These are phyloP conservation scores for Clathrospora elynae DNA, from an alignment of 2,329 filamentous ascomycete genomes.

Conservation along the genomic window DNA sequence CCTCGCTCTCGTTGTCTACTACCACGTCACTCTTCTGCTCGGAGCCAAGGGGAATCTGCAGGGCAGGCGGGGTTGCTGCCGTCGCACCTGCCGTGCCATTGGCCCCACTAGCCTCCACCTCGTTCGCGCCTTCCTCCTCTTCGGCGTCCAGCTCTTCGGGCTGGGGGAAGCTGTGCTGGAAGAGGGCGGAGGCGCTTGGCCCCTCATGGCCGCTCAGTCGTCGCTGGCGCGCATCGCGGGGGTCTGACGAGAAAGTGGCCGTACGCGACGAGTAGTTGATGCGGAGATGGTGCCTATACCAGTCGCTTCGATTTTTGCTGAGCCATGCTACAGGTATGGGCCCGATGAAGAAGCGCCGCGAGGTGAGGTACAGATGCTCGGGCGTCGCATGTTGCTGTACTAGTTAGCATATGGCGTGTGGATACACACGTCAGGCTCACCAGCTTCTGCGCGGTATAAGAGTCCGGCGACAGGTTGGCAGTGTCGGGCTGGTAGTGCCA, in stretches of 20 bases:
- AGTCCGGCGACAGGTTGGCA: conserved; percentile 52
- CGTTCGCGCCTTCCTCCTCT: conserved; percentile 26
- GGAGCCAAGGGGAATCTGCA: conserved; percentile 39
- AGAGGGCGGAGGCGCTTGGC: conserved; percentile 47
- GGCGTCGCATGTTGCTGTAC: conserved; percentile 64
- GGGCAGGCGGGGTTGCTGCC: conserved; percentile 32
- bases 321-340: conserved; percentile 68
- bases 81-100: conserved; percentile 25
- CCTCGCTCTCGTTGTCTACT: conserved; percentile 23
- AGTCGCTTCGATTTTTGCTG: conserved; percentile 65
- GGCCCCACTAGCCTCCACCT: conserved; percentile 13
- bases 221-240: conserved; percentile 51
- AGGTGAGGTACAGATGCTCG: conserved; percentile 66
- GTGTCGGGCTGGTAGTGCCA: conserved; percentile 44
- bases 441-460: conserved; percentile 61
- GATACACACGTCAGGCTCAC: conserved; percentile 40
- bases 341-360: conserved; percentile 67
- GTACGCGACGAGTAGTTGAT: conserved; percentile 52
- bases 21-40: conserved; percentile 30
- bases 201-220: conserved; percentile 51
- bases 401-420: conserved; percentile 15
- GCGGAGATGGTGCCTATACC: conserved; percentile 61
- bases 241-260: conserved; percentile 59
- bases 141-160: conserved; percentile 45
- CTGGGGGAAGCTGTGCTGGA: conserved; percentile 51